Conservation (phyloP, 257 asterid species). For the Scutellaria galericulata region DNA sequence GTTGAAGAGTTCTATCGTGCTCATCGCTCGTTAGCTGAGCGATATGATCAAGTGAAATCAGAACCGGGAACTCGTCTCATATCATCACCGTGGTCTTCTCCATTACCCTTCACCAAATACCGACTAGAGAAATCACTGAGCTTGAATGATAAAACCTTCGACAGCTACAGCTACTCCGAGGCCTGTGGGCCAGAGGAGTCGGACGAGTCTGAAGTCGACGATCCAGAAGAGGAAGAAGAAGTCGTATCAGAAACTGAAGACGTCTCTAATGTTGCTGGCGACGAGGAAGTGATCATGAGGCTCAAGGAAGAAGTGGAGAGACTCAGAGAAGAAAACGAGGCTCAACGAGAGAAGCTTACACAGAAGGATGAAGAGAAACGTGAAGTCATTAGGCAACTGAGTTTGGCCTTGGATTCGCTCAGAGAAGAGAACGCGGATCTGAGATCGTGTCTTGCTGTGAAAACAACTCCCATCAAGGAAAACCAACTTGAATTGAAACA, state of each 20-base stretch:
- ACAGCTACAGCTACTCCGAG: slow-evolving; percentile 89
- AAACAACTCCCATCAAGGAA: slow-evolving; percentile 48
- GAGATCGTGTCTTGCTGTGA: slow-evolving; percentile 45
- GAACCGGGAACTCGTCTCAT: slow-evolving; percentile 61
- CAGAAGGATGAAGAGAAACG: slow-evolving; percentile 90
- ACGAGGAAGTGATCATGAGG: slow-evolving; percentile 37
- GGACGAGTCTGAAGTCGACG: slow-evolving; percentile 81
- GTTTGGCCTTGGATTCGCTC: slow-evolving; percentile 67
- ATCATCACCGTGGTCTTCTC: slow-evolving; percentile 58
- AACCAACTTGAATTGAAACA: slow-evolving; percentile 44
- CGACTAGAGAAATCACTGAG: slow-evolving; percentile 51
- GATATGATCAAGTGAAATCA: slow-evolving; percentile 62
- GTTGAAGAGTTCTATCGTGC: slow-evolving; percentile 74
- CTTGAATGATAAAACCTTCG: slow-evolving; percentile 61
- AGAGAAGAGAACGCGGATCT: slow-evolving; percentile 67
- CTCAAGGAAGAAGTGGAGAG: slow-evolving; percentile 60
- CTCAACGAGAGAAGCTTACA: slow-evolving; percentile 53
- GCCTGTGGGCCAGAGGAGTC: slow-evolving; percentile 59
- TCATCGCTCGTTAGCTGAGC: slow-evolving; percentile 80
- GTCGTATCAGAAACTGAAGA: slow-evolving; percentile 37
- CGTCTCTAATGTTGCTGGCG: slow-evolving; percentile 30
- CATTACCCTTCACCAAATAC: slow-evolving; percentile 52
- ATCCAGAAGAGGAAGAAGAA: slow-evolving; percentile 67
- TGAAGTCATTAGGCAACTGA: slow-evolving; percentile 83
- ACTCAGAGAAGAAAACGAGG: slow-evolving; percentile 59